Base-by-base conservation (phyloP, 129 eudicot genomes). In the Scalesia atractyloides region DNA sequence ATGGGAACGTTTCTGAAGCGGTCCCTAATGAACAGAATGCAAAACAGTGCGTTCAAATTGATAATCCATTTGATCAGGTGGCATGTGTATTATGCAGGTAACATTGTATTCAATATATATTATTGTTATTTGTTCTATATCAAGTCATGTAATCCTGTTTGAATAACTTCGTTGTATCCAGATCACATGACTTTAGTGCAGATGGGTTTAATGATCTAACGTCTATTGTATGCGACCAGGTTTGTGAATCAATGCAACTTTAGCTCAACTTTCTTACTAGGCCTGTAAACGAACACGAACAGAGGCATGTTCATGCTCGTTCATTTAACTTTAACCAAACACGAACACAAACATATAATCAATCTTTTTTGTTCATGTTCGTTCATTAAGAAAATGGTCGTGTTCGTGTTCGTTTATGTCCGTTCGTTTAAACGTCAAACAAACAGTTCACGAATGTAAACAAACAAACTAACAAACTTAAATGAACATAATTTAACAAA, bases 51-150 rank as follows among this genome's bases (percentile, higher is more conserved):
- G 84, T 84, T 60, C 94, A 86, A 14, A 89, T 89, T 69, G 79
- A 80, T 69, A 81, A 65, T 65, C 82, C 89, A 19, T 79, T 73
- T 56, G 78, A 81, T 9, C 54, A 64, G 52, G 69, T 87, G 58
- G 86, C 98, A 59, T 92, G 98, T 69, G 74, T 72, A 0, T 51
- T 92, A 16, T 92, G 98, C 98, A 87, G 98, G 98, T 92, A 82
- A 66, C 24, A 68, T 18, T 20, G 59, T 59, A 44, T 61, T 60
- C 46, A 9, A 8, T 26, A 26, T 58, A 41, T 58, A 43, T 16
- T 48, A 18, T 14, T 58, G 48, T 53, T 0, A 36, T 64, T 26
- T 19, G 22, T 24, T 3, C 41, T 51, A 44, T 30, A 69, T 64
- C 15, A 56, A 51, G 52, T 62, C 39, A 26, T 37, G 53, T 22